phyloP scores from a whole-genome alignment of 208 protist species.

The Novymonas esmeraldas region DNA sequence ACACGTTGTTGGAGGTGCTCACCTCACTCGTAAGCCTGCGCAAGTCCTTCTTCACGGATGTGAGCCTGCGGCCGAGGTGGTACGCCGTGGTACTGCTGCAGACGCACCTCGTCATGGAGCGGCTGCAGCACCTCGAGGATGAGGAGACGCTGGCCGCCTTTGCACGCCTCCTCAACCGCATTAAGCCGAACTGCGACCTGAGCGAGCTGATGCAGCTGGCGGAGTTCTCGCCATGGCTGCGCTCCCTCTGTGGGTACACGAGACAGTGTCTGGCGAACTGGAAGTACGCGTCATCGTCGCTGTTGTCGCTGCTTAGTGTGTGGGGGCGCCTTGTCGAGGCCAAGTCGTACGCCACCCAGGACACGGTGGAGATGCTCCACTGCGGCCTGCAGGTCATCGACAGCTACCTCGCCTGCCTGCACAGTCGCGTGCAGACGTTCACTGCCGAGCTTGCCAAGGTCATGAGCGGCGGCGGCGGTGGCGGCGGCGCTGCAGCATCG shows the following conservation, averaged over 20 bases:
- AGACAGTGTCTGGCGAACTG: conserved; percentile 32
- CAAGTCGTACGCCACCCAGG: conserved; percentile 23
- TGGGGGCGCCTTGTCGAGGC: conserved; percentile 43
- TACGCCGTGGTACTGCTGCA: conserved; percentile 45
- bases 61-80: conserved; percentile 34
- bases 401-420: conserved; percentile 28
- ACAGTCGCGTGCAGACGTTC: conserved; percentile 25
- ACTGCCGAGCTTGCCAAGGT: conserved; percentile 16
- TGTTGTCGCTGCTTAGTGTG: conserved; percentile 38
- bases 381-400: conserved; percentile 16
- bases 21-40: conserved; percentile 20
- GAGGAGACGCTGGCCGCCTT: conserved; percentile 39
- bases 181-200: conserved; percentile 64
- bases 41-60: conserved; percentile 27
- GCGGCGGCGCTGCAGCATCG: background rate
- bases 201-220: conserved; percentile 43
- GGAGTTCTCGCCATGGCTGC: conserved; percentile 40
- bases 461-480: conserved; percentile 7
- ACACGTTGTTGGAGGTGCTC: conserved; percentile 26
- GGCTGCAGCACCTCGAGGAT: conserved; percentile 40
- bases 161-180: conserved; percentile 48
- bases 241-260: conserved; percentile 33
- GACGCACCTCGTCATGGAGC: conserved; percentile 57
- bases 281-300: conserved; percentile 21
- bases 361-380: conserved; percentile 19